These are phyloP conservation scores for Neopestalotiopsis sp. DNA, from an alignment of 2,329 filamentous ascomycete species.

Conservation along the genomic window DNA sequence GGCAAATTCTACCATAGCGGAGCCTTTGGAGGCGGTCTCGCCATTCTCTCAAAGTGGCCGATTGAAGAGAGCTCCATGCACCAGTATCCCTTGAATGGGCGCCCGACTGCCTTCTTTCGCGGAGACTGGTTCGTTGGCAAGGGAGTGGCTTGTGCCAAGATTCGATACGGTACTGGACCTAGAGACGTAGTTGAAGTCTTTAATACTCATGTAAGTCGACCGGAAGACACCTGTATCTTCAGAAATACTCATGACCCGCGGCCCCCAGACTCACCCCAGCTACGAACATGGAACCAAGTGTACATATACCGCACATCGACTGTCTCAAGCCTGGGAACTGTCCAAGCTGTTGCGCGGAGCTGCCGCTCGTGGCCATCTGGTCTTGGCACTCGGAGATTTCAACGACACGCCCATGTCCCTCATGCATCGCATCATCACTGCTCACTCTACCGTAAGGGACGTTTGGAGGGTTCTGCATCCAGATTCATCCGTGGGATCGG, in stretches of 20 bases:
- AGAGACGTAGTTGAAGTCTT: slow-evolving; percentile 85
- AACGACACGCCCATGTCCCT: slow-evolving; percentile 93
- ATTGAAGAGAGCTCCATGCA: slow-evolving; percentile 89
- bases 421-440: slow-evolving; percentile 81
- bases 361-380: slow-evolving; percentile 79
- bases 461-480: slow-evolving; percentile 86
- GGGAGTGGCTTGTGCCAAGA: slow-evolving; percentile 82
- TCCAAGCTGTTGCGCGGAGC: slow-evolving; percentile 86
- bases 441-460: slow-evolving; percentile 78
- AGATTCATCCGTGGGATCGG: slow-evolving; percentile 78
- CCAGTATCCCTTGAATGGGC: slow-evolving; percentile 87
- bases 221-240: not conserved
- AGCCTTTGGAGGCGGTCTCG: slow-evolving; percentile 87
- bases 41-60: slow-evolving; percentile 89
- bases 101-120: slow-evolving; percentile 90
- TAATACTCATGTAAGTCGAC: slow-evolving; percentile 75
- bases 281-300: slow-evolving; percentile 82
- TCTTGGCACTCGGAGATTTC: slow-evolving; percentile 89
- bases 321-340: slow-evolving; percentile 93
- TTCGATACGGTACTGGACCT: slow-evolving; percentile 69
- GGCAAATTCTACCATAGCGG: slow-evolving; percentile 93
- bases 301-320: slow-evolving; percentile 88
- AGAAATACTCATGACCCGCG: not conserved
- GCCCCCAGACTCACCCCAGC: slow-evolving; percentile 71
- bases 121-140: slow-evolving; percentile 98